Base-by-base conservation (phyloP, 352 stramenopile genomes). In the Pythium sukuiense region DNA sequence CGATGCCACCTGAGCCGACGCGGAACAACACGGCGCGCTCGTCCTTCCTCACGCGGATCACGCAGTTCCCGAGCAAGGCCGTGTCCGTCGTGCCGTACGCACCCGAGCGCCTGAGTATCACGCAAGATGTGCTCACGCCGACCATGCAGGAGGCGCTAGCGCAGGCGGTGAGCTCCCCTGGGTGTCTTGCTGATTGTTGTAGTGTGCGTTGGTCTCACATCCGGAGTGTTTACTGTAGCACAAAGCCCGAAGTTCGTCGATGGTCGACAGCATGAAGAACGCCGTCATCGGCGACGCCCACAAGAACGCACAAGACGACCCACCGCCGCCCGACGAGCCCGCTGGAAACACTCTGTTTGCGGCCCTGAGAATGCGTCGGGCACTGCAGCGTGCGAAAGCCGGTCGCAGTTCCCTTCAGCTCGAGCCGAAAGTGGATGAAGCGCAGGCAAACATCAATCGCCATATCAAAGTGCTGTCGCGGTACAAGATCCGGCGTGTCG, bases 401-500 rank as follows among this genome's bases (percentile, higher is more conserved):
- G 70, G 75, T 7, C 53, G 50, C 29, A 26, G 16, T 27, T 13
- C 46, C 0, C 16, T 27, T 1, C 58, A 73, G 6, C 37, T 60
- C 4, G 52, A 74, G 32, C 29, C 65, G 7, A 61, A 64, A 32
- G n/a, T 63, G 1, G 63, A 89, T 33, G 83, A 92, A 24, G 61
- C 63, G 0, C 71, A 89, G 41, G 81, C 69, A 5, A 92, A 85
- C 49, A 57, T 86, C 12, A 74, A 88, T 18, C 79, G 85, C 3
- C 85, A 94, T 53, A 79, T 83, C 49, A 92, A 92, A 26, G 85
- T 94, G 48, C 67, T 94, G 0, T 76, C 80, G 20, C 61, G 79
- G 33, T 94, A 94, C 65, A 92, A 88, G 66, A 90, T 94, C 61
- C 83, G 85, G 0, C 74, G 80, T 8, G 74, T 90, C 12, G 70